Percentiles rank a stretch among this genome's conserved stretches.
phyloP scores from a whole-genome alignment of 2,329 filamentous ascomycete species.

The Hymenoscyphus linearis region DNA sequence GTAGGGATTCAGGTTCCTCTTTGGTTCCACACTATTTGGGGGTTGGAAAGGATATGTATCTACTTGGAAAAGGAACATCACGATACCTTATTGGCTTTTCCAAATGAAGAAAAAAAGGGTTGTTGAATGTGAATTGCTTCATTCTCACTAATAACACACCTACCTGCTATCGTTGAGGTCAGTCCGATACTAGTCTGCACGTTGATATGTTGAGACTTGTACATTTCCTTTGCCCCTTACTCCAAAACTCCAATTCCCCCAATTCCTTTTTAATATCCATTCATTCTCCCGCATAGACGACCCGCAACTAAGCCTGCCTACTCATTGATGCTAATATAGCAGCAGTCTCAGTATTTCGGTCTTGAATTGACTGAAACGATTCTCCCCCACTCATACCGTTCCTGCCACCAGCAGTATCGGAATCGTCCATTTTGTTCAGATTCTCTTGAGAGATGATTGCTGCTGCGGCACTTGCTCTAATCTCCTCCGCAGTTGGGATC shows the following conservation, averaged over 20 bases:
- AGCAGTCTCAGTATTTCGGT: constrained; percentile 23
- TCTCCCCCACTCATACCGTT: too few relatives aligned
- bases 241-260: background rate
- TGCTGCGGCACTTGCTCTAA: constrained; percentile 16
- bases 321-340: constrained; percentile 25
- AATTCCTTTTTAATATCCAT: constrained; percentile 1
- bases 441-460: background rate
- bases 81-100: too few relatives aligned
- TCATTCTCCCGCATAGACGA: background rate
- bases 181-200: background rate
- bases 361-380: constrained; percentile 11
- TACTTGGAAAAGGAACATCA: too few relatives aligned
- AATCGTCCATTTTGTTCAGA: too few relatives aligned
- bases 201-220: background rate
- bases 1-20: too few relatives aligned
- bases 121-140: background rate
- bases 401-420: too few relatives aligned
- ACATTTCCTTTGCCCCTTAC: background rate
- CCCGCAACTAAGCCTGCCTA: constrained; percentile 16
- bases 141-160: background rate
- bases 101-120: too few relatives aligned
- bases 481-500: constrained; percentile 19
- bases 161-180: background rate
- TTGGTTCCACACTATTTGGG: too few relatives aligned
- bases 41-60: too few relatives aligned